These are phyloP conservation scores for Ananas comosus DNA, from an alignment of 176 grass and related monocot species.

Conservation along the genomic window DNA sequence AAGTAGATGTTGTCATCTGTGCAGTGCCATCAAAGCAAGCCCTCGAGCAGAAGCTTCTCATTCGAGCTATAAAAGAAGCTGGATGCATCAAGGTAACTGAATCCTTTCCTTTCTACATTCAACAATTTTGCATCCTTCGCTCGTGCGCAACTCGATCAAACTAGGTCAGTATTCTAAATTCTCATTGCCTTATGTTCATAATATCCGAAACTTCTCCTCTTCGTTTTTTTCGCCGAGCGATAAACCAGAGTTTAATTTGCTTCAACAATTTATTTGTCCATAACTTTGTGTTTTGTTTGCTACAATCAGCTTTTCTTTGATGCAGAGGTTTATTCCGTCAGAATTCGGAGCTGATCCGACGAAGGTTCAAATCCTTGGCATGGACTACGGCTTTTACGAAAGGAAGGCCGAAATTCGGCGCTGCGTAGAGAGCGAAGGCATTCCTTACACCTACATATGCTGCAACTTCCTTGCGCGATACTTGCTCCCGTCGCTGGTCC, in stretches of 20 bases:
- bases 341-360: constrained; percentile 82
- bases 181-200: too few relatives aligned
- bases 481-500: constrained; percentile 75
- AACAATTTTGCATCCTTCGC: not conserved
- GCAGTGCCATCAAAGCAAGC: constrained; percentile 55
- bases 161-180: too few relatives aligned
- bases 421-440: constrained; percentile 57
- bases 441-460: constrained; percentile 81
- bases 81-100: constrained; percentile 62
- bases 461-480: constrained; percentile 88
- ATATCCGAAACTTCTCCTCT: too few relatives aligned
- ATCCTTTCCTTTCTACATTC: not conserved
- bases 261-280: too few relatives aligned
- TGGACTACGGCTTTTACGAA: constrained; percentile 76
- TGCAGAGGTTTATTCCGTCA: constrained; percentile 84
- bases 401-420: constrained; percentile 60
- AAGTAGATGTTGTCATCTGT: constrained; percentile 81
- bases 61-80: constrained; percentile 80
- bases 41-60: constrained; percentile 62
- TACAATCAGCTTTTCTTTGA: constrained; percentile 4
- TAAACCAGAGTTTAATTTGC: too few relatives aligned
- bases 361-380: constrained; percentile 58
- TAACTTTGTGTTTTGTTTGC: constrained; percentile 2
- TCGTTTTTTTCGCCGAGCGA: too few relatives aligned
- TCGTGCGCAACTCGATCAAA: not conserved